Evolutionary conservation across 1,284 basidiomycete species (phyloP).

Genomic region (Tilletiaria anomala): DNA sequence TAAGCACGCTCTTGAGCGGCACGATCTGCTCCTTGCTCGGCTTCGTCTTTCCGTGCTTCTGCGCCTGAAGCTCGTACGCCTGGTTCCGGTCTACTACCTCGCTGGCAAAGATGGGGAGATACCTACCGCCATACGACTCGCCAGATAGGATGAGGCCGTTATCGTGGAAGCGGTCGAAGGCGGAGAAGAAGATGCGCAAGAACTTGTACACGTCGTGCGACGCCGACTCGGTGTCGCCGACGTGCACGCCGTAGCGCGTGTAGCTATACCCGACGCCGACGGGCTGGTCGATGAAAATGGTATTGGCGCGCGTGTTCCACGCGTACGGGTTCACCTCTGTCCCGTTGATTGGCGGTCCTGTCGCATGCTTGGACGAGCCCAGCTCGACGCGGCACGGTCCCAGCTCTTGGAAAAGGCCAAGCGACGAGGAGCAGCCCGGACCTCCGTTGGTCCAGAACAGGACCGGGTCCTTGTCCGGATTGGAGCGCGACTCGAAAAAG

Average conservation of each 20-base stretch:
- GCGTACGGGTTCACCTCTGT: constrained; percentile 52
- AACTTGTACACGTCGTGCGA: constrained; percentile 39
- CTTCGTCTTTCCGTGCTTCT: constrained; percentile 42
- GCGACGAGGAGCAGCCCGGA: constrained; percentile 40
- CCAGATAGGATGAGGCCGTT: constrained; percentile 30
- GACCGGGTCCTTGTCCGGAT: constrained; percentile 54
- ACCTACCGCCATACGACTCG: constrained; percentile 49
- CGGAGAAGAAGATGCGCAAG: constrained; percentile 40
- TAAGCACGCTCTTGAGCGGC: constrained; percentile 63
- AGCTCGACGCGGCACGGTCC: constrained; percentile 43
- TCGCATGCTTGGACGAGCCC: constrained; percentile 5
- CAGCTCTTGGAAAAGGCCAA: constrained; percentile 53
- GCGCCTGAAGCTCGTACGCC: constrained; percentile 41
- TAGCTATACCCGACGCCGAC: constrained; percentile 60
- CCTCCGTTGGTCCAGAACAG: constrained; percentile 32
- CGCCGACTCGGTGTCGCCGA: constrained; percentile 35
- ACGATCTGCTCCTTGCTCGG: constrained; percentile 39
- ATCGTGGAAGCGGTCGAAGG: constrained; percentile 27
- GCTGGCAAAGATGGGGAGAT: constrained; percentile 66
- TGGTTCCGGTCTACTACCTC: constrained; percentile 64
- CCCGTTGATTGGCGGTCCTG: constrained; percentile 42
- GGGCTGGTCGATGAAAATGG: constrained; percentile 59
- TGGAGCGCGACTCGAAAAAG: constrained; percentile 62
- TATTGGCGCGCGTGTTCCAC: constrained; percentile 54
- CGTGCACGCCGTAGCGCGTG: constrained; percentile 50